Evolutionary conservation across 1,284 basidiomycete species (phyloP), one percentile per base, ranked within the genome.

Genomic region (Laetiporus sulphureus): DNA sequence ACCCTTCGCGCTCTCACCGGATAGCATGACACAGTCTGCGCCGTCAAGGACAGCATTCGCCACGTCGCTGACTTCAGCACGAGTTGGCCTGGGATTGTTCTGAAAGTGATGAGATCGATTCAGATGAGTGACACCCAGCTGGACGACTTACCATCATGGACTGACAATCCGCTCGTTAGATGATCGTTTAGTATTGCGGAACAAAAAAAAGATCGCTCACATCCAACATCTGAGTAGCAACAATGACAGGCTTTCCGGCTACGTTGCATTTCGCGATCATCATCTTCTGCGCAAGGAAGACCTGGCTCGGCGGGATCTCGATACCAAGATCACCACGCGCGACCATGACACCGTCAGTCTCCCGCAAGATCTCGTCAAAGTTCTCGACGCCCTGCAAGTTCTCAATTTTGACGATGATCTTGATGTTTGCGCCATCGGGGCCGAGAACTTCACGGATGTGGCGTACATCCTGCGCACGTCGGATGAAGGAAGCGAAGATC

Each of bases 161-260:
- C 84, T 87, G 55, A 23, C 12, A 31, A 21, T 25, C 25, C 23
- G 21, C n/a, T 37, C 4, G 21, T 20, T 37, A 54, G 45, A 44
- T 31, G 36, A n/a, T 13, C 29, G 5, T 29, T 4, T 7, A 11
- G n/a, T 5, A 22, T 25, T 32, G 25, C 25, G 25, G 8, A 8
- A 13, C 25, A 27, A 27, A 27, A 18, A 36, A 8, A 41, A 38
- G 40, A 41, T 30, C 36, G 62, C 74, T 58, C 56, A 87, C 86
- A 76, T 99, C 96, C 56, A 99, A 84, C 96, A 99, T 99, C 69
- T 99, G 96, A 15, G 96, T 99, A 16, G 96, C 96, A 56, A 96
- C 96, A 61, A 99, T 99, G 59, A 91, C 90, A 40, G 96, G 94
- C 75, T 99, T 97, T 58, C 93, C 93, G 42, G 79, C 83, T 56